phyloP scores from a whole-genome alignment of 2,329 filamentous ascomycete species.

The Cordyceps fumosorosea region DNA sequence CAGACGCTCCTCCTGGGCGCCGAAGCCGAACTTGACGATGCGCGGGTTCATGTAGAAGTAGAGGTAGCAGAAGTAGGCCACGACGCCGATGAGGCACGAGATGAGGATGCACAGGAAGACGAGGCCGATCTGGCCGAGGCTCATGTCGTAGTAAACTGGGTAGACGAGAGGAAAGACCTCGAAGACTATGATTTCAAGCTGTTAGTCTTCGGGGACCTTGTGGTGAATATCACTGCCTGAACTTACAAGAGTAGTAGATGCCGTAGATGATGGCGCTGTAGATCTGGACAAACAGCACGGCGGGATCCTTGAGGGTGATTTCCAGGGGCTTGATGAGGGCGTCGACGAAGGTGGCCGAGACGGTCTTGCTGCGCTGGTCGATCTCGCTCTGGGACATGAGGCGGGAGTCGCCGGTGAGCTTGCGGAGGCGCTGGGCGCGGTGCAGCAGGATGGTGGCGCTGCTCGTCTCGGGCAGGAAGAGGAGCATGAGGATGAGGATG shows the following conservation, averaged over 20 bases:
- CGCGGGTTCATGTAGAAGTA: conserved; percentile 45
- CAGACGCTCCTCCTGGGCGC: conserved; percentile 47
- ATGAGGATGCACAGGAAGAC: conserved; percentile 56
- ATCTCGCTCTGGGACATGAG: conserved; percentile 60
- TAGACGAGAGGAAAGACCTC: conserved; percentile 63
- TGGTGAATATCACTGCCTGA: conserved; percentile 20
- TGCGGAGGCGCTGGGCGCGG: conserved; percentile 55
- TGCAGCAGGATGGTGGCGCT: conserved; percentile 53
- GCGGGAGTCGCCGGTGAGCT: conserved; percentile 47
- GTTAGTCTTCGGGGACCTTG: conserved; percentile 12
- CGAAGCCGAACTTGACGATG: conserved; percentile 41
- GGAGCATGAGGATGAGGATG: conserved; percentile 53
- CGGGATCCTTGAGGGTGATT: conserved; percentile 55
- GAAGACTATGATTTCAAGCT: conserved; percentile 38
- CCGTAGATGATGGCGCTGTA: conserved; percentile 57
- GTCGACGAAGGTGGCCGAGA: conserved; percentile 41
- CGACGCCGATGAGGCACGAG: conserved; percentile 46
- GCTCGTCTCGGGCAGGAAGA: conserved; percentile 59
- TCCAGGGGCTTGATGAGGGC: conserved; percentile 55
- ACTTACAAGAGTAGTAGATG: conserved; percentile 50
- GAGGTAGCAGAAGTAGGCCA: conserved; percentile 44
- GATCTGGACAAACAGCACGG: conserved; percentile 54
- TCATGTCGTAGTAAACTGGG: conserved; percentile 52
- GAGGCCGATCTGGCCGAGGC: conserved; percentile 49
- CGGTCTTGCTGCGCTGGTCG: conserved; percentile 48